A percentile compares a stretch with the other conserved stretches of the same genome.
These are phyloP conservation scores for Coprinopsis sp. DNA, from an alignment of 768 basidiomycete species.

Conservation along the genomic window DNA sequence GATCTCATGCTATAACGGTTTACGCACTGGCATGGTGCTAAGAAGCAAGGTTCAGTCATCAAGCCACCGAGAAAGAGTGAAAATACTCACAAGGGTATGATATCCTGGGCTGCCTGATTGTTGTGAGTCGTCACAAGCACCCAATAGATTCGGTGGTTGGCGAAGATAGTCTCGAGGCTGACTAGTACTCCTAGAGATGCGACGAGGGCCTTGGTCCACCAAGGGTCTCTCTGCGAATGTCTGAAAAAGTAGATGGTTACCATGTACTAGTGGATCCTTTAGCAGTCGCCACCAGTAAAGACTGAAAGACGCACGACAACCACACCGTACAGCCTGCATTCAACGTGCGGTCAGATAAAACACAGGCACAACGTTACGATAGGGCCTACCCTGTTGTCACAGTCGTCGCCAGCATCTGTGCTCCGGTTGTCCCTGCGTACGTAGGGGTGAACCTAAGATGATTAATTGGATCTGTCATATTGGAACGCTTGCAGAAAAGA, in stretches of 20 bases:
- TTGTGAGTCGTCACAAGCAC: background rate
- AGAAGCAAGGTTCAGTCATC: background rate
- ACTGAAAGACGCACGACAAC: background rate
- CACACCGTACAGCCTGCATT: constrained; percentile 1
- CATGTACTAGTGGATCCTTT: background rate
- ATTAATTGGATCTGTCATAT: background rate
- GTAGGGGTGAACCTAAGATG: background rate
- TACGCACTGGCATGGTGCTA: constrained; percentile 1
- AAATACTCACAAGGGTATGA: background rate
- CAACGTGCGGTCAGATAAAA: background rate
- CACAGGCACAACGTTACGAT: background rate
- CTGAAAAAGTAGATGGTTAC: background rate
- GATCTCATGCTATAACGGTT: no score
- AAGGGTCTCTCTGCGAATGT: constrained; percentile 3
- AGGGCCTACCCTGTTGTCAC: background rate
- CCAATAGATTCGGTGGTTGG: constrained; percentile 1
- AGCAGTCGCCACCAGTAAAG: background rate
- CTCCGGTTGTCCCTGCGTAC: background rate
- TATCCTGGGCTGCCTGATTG: background rate
- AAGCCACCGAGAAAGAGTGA: background rate
- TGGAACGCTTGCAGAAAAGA: background rate
- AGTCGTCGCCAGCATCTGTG: background rate
- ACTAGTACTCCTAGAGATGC: background rate
- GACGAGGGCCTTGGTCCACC: background rate
- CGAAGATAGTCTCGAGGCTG: background rate